Base-by-base conservation (phyloP, 345 rosid species). In the Populus pruinosa region DNA sequence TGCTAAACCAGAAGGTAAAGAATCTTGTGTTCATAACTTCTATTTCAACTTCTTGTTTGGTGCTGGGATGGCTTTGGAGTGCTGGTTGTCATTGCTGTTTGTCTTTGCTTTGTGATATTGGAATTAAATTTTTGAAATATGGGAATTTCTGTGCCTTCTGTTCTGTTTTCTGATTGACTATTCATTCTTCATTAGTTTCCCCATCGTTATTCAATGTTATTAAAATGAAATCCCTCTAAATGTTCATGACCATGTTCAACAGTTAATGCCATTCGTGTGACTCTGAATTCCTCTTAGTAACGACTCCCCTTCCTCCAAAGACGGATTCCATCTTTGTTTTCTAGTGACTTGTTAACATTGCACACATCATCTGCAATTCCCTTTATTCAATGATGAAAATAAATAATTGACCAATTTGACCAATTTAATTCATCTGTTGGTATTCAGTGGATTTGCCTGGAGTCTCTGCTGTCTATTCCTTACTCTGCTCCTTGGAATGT, bases 1-100 rank as follows among this genome's bases (percentile, higher is more conserved):
- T 94, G 72, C 90, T 93, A 76, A 94, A 91, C 72, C 89, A 89
- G 90, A 94, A 94, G 98, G 98, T 94, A 80, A 87, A 75, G 70
- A 74, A 49, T 35, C 77, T 56, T 69, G 63, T 2, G 2, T 74
- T 31, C 43, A 35, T 25, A 13, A 31, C 35, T 64, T 72, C 25
- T 29, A 41, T 73, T 62, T 36, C 73, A 38, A 20, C 31, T 62
- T 31, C 5, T 72, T 25, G 8, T 71, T 33, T 59, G 62, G 79
- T 71, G 3, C 59, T 70, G 31, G 44, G 27, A 65, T 38, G 25
- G 55, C 36, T 27, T 27, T 29, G 20, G 2, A 13, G 12, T 13
- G 18, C 31, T 61, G 38, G 31, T 36, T 59, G 29, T 55, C 25
- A 39, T 8, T 21, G 38, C 5, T 50, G 35, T 21, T 38, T 16